phyloP scores from a whole-genome alignment of 768 basidiomycete genomes.

The Lentinula aciculospora region DNA sequence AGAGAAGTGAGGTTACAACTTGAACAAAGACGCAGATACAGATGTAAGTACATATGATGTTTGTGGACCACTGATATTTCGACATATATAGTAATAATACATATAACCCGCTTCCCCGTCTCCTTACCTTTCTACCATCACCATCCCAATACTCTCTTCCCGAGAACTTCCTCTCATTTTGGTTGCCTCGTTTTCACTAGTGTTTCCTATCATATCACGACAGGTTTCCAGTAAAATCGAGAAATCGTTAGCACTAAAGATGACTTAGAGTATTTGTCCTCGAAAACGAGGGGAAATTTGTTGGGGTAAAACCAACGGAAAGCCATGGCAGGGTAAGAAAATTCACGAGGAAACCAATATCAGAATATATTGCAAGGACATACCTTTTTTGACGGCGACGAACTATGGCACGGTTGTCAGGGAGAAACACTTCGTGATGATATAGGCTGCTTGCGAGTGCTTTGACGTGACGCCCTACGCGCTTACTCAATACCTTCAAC shows the following conservation, averaged over 20 bases:
- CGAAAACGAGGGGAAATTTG: neutral
- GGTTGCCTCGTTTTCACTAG: too few species aligned
- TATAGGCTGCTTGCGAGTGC: neutral
- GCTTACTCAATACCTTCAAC: neutral
- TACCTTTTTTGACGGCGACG: neutral
- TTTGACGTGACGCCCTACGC: neutral
- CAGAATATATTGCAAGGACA: neutral
- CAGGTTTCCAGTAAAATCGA: too few species aligned
- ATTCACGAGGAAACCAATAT: conserved; percentile 5
- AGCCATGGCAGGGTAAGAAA: conserved; percentile 1
- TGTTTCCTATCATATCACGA: too few species aligned
- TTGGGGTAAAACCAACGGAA: neutral
- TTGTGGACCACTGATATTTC: too few species aligned
- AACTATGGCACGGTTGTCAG: neutral
- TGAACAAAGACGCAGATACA: neutral
- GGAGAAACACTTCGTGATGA: conserved; percentile 2
- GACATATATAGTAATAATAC: too few species aligned
- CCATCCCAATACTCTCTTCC: too few species aligned
- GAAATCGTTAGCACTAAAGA: neutral
- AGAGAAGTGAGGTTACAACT: neutral
- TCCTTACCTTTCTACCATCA: too few species aligned
- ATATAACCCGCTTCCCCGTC: too few species aligned
- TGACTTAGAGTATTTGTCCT: conserved; percentile 1
- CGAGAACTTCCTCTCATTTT: too few species aligned
- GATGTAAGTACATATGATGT: neutral